Evolutionary conservation across 176 grass and related monocot species (phyloP), one percentile per base, ranked within the genome.

Genomic region (Metroxylon sagu): DNA sequence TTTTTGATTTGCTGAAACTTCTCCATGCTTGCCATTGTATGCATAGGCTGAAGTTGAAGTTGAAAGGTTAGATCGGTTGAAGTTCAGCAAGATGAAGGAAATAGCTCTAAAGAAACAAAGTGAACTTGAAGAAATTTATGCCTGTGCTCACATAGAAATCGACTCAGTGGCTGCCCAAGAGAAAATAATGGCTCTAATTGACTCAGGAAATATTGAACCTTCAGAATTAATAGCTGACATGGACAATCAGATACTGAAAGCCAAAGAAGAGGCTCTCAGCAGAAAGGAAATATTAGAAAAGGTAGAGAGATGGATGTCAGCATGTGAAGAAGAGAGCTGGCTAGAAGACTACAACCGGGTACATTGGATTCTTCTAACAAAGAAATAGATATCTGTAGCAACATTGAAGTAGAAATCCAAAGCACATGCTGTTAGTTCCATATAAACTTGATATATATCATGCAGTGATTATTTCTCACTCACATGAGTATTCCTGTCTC

Each of bases 321-420:
- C 94, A 0, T 98, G 94, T 65, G 88, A 98, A 74, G 94, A 98
- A 77, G 94, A 98, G 66, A 98, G 88, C 65, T 93, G 94, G 94
- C 94, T 98, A 69, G 94, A 98, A 74, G 94, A 98, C 81, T 98
- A 98, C 67, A 98, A 89, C 57, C 27, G 89, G 85, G 94, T 93
- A 78, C 53, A 39, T 43, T 43, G 35, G 35, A 10, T 43, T 43
- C 35, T 43, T 43, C 35, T 43, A 43, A 43, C 35, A 43, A 43
- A 43, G 35, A 43, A 43, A 43, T 43, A 12, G 35, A 12, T 43
- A 6, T 43, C 35, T 43, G 3, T 12, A 43, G 35, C 8, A 43
- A 43, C 1, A 12, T 43, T 3, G 10, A 43, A 8, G 2, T 43
- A 43, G 35, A 43, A 43, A 43, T 3, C 1, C 35, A 43, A 43